Percentiles rank a stretch among this genome's conserved stretches.
Evolutionary conservation across 768 basidiomycete genomes (phyloP).

Genomic region (Agrocybe pediades): DNA sequence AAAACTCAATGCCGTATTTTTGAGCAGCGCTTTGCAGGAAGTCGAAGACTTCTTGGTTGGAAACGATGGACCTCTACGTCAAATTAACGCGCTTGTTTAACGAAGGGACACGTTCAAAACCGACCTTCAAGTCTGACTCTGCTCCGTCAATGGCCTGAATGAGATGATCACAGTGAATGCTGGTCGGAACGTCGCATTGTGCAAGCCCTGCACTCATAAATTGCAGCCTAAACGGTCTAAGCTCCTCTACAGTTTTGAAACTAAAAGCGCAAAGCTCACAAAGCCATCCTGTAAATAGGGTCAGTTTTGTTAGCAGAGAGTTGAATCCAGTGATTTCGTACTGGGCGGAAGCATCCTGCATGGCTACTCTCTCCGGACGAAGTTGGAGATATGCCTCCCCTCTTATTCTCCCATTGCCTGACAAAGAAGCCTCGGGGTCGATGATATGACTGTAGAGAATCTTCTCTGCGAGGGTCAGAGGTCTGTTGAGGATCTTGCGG

Average conservation of each 20-base stretch:
- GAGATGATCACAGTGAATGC: conserved; percentile 98
- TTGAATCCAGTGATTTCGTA: conserved; percentile 40
- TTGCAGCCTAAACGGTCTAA: conserved; percentile 61
- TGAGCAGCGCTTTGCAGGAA: conserved; percentile 91
- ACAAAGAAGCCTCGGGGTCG: conserved; percentile 73
- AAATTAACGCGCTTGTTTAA: background rate
- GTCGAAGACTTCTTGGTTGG: conserved; percentile 96
- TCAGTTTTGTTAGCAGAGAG: conserved; percentile 9
- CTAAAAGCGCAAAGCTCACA: conserved; percentile 49
- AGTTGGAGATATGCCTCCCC: conserved; percentile 92
- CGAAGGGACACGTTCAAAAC: background rate
- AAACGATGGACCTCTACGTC: conserved; percentile 73
- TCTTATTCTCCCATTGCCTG: conserved; percentile 66
- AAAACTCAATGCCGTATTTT: conserved; percentile 97
- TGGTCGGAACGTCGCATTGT: conserved; percentile 81
- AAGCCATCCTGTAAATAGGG: conserved; percentile 64
- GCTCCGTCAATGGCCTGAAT: conserved; percentile 95
- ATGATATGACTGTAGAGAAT: conserved; percentile 92
- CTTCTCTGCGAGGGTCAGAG: conserved; percentile 95
- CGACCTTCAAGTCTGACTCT: conserved; percentile 78
- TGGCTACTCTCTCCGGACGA: conserved; percentile 90
- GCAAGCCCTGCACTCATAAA: conserved; percentile 96
- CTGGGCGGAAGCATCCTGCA: conserved; percentile 95
- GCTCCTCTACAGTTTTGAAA: background rate
- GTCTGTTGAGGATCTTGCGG: conserved; percentile 69